Evolutionary conservation across 192 early-diverging fungal species (phyloP).

Genomic region (Coemansia sp.): DNA sequence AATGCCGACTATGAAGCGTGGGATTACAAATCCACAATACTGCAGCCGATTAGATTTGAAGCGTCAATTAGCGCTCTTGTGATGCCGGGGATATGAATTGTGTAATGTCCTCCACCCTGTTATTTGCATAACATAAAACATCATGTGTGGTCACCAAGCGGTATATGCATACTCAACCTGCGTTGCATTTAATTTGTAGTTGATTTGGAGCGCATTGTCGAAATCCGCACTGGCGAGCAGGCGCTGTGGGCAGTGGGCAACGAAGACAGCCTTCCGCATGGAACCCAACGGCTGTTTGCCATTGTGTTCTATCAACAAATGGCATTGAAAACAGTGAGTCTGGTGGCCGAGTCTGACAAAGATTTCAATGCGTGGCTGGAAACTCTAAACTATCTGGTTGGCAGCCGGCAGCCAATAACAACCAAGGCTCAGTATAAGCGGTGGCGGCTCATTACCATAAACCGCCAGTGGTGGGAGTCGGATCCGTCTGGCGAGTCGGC

Average conservation of each 20-base stretch:
- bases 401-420: conserved; percentile 29
- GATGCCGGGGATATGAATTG: too few relatives aligned
- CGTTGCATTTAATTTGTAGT: conserved; percentile 22
- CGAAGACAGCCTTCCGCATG: conserved; percentile 38
- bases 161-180: too few relatives aligned
- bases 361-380: conserved; percentile 44
- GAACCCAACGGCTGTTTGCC: conserved; percentile 40
- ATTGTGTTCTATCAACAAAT: conserved; percentile 46
- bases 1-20: too few relatives aligned
- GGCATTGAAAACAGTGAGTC: conserved; percentile 36
- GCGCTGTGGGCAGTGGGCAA: conserved; percentile 49
- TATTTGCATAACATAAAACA: neutral
- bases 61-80: too few relatives aligned
- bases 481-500: conserved; percentile 39
- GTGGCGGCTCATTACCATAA: conserved; percentile 45
- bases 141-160: neutral
- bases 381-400: conserved; percentile 32
- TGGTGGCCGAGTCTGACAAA: conserved; percentile 35
- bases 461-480: conserved; percentile 47
- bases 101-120: neutral
- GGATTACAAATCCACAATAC: too few relatives aligned
- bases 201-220: conserved; percentile 53
- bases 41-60: too few relatives aligned
- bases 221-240: conserved; percentile 42
- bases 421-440: conserved; percentile 32